Base-by-base conservation (phyloP, 805 yeast genomes). In the Candida caryicola region DNA sequence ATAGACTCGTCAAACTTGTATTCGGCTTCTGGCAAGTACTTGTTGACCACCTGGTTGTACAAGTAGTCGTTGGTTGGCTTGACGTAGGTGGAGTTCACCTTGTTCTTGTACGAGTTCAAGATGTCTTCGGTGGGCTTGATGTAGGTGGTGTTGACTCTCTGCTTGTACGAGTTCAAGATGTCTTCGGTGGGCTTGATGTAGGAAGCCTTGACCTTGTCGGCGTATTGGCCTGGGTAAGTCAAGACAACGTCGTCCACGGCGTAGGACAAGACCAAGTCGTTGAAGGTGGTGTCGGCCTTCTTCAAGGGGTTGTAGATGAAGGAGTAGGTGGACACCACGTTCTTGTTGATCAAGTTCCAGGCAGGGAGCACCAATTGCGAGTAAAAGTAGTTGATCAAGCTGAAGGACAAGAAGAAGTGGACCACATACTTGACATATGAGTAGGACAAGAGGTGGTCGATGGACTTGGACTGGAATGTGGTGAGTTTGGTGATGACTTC, bases 391-490 rank as follows among this genome's bases (percentile, higher is more conserved):
- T 50, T 48, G n/a, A 64, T 23, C 18, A 62, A 34, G 17, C 39
- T 39, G 47, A 54, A 61, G 14, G 64, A 49, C 23, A 62, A 52
- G 28, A 57, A 43, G 37, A 41, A 61, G 18, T 46, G 43, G 23
- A 44, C 41, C 9, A 54, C 31, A 13, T 49, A 37, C 31, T 55
- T 41, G 27, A 67, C 60, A n/a, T 53, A 36, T 6, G 60, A 40
- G 50, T 68, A 69, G 3, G 61, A 49, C 28, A 48, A 45, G 33
- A 69, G 38, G 48, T 69, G 73, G 26, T 47, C 44, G 23, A 62
- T 31, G 12, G 70, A 48, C 45, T 60, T 54, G 32, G 71, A 66
- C 21, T 57, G 43, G 45, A 62, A 62, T 29, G 54, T 46, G 17
- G 40, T 43, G 14, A 34, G 23, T 36, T 47, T 42, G 12, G 43